These are phyloP conservation scores for Phytopythium cucurbitacearum DNA, from an alignment of 352 stramenopile genomes.

Conservation along the genomic window DNA sequence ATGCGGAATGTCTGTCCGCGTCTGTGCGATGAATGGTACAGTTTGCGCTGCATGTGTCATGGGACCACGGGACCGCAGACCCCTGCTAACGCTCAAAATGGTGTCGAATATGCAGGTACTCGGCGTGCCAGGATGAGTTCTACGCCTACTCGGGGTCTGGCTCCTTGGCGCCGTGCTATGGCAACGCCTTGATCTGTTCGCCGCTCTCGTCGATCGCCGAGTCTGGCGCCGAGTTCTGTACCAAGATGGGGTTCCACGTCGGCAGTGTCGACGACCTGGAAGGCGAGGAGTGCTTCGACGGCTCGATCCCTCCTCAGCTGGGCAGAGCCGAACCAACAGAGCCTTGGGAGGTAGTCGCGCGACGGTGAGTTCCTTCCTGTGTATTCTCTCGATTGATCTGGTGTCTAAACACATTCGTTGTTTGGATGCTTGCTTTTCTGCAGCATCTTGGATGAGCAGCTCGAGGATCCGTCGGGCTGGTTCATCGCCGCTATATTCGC, in stretches of 20 bases:
- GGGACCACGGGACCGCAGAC: not conserved
- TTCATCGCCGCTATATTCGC: constrained; percentile 65
- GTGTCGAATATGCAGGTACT: constrained; percentile 16
- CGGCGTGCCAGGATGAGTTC: constrained; percentile 67
- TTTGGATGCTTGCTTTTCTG: not conserved
- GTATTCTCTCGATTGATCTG: not conserved
- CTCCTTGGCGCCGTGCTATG: constrained; percentile 70
- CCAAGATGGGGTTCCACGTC: constrained; percentile 78
- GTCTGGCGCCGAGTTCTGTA: constrained; percentile 60
- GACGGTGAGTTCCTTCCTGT: constrained; percentile 15
- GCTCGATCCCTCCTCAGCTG: constrained; percentile 56
- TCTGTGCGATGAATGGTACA: constrained; percentile 74
- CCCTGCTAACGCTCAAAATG: not conserved
- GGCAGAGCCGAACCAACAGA: constrained; percentile 54
- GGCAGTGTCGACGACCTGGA: constrained; percentile 58
- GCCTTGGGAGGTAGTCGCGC: constrained; percentile 44
- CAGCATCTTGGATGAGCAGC: constrained; percentile 65
- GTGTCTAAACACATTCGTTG: not conserved
- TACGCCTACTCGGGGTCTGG: constrained; percentile 63
- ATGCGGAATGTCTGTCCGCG: constrained; percentile 71
- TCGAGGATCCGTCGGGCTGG: constrained; percentile 55
- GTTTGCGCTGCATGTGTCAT: not conserved
- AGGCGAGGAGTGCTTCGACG: constrained; percentile 78
- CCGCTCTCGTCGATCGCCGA: constrained; percentile 52
- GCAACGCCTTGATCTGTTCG: constrained; percentile 79